Base-by-base conservation (phyloP, 495 filamentous ascomycete genomes). In the Penicillium waksmanii region DNA sequence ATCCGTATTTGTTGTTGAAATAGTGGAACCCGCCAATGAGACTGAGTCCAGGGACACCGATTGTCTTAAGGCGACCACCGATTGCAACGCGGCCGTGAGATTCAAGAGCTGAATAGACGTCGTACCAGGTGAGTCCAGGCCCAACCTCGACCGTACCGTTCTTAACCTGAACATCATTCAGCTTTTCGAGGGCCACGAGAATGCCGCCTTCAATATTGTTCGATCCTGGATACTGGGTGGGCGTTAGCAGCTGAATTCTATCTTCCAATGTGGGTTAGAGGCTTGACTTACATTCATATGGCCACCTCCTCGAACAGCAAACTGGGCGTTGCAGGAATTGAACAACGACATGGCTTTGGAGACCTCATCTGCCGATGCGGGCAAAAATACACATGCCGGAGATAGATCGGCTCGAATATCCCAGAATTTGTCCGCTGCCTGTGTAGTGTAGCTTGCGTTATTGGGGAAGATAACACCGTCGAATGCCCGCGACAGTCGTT, bases 1-100 rank as follows among this genome's bases (percentile, higher is more conserved):
- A 78, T 3, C 80, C 81, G 58, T 73, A 69, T 23, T 70, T 57
- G 21, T 71, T 71, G 18, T 77, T 71, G 54, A 77, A 75, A 61
- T 74, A 82, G 21, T 78, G 75, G 52, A 75, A 65, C 13, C 74
- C 75, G 12, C 75, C 73, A 21, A 67, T 66, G 2, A 65, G 53
- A 38, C 52, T 72, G 44, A 79, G 66, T 27, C 76, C 75, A 8
- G 72, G 75, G 5, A 77, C 73, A 31, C 76, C 75, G 51, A 79
- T 75, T n/a, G 66, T 70, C 42, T 71, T 72, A 50, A 70, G 64
- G 13, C 72, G 65, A 21, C 72, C 76, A 13, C 76, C 76, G 25
- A 73, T 67, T 43, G 67, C 62, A 31, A 69, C 67, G 8, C 75
- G 67, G 23, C 72, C 67, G 43, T 67, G 57, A 5, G 66, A 56